phyloP scores from a whole-genome alignment of 495 filamentous ascomycete genomes.

The Penicillium arizonense region DNA sequence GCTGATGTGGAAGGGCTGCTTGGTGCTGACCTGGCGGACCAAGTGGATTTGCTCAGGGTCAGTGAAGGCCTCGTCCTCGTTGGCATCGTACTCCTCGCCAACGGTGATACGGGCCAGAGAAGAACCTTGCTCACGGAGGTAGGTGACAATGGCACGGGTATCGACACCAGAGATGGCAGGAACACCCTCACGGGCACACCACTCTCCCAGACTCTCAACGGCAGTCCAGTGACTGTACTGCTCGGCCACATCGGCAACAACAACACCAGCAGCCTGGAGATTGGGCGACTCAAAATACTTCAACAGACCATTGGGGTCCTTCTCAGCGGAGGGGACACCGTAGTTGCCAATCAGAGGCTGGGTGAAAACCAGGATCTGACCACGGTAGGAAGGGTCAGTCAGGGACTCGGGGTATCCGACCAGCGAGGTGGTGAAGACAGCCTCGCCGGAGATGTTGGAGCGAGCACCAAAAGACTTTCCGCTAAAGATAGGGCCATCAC shows the following conservation, averaged over 20 bases:
- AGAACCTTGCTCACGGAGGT: constrained; percentile 91
- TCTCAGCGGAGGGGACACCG: constrained; percentile 76
- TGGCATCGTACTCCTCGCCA: constrained; percentile 97
- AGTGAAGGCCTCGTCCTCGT: constrained; percentile 94
- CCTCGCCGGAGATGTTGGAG: constrained; percentile 88
- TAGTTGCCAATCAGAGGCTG: constrained; percentile 99
- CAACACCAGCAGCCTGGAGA: constrained; percentile 92
- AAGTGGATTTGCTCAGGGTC: constrained; percentile 96
- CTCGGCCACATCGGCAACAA: constrained; percentile 90
- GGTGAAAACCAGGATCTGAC: constrained; percentile 97
- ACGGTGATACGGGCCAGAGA: constrained; percentile 93
- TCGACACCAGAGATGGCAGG: constrained; percentile 97
- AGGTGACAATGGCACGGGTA: constrained; percentile 93
- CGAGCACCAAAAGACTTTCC: constrained; percentile 92
- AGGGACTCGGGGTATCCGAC: constrained; percentile 97
- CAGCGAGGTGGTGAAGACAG: constrained; percentile 90
- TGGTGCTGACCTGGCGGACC: constrained; percentile 93
- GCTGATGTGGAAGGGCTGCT: constrained; percentile 92
- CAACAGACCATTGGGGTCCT: constrained; percentile 75
- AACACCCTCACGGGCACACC: constrained; percentile 94
- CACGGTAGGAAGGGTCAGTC: constrained; percentile 98
- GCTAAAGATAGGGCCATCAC: constrained; percentile 89
- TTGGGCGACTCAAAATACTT: constrained; percentile 96
- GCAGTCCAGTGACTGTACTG: constrained; percentile 99
- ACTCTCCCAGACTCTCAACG: constrained; percentile 86